These are phyloP conservation scores for Pisolithus thermaeus DNA, from an alignment of 1,284 basidiomycete genomes.

Conservation along the genomic window DNA sequence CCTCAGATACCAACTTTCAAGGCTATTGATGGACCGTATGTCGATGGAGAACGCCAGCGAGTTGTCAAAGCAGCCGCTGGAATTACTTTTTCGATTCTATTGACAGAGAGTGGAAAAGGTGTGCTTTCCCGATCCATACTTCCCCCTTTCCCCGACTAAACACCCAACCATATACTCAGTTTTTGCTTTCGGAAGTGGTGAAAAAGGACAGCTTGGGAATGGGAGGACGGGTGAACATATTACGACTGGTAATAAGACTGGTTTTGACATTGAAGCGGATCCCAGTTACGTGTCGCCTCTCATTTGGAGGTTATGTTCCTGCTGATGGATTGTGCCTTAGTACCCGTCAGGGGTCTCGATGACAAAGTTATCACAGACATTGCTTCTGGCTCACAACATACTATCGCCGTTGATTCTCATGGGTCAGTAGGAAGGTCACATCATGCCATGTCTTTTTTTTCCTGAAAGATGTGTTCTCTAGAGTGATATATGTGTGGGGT, in stretches of 20 bases:
- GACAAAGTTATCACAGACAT: slow-evolving; percentile 77
- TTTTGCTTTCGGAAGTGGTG: slow-evolving; percentile 86
- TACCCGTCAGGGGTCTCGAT: slow-evolving; percentile 65
- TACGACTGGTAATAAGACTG: slow-evolving; percentile 75
- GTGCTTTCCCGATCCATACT: slow-evolving; percentile 3
- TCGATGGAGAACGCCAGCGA: slow-evolving; percentile 53
- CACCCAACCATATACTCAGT: slow-evolving; percentile 38
- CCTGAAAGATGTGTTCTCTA: slow-evolving; percentile 1
- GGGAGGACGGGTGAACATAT: slow-evolving; percentile 88
- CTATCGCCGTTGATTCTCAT: slow-evolving; percentile 72
- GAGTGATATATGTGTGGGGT: slow-evolving; percentile 82
- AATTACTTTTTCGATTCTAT: slow-evolving; percentile 75
- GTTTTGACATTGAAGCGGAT: slow-evolving; percentile 75
- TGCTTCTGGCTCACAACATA: slow-evolving; percentile 83
- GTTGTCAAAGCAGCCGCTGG: slow-evolving; percentile 77
- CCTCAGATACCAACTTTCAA: slow-evolving; percentile 65
- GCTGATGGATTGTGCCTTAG: slow-evolving; percentile 31
- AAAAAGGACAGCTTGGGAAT: slow-evolving; percentile 90
- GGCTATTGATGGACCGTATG: slow-evolving; percentile 49
- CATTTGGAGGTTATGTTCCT: slow-evolving; percentile 3
- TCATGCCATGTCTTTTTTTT: slow-evolving; percentile 5
- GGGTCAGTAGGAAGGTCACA: slow-evolving; percentile 40
- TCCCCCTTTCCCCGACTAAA: slow-evolving; percentile 3
- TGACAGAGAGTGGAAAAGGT: slow-evolving; percentile 78
- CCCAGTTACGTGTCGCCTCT: slow-evolving; percentile 46